Percentiles rank a stretch among this genome's conserved stretches.
Evolutionary conservation across 2,329 filamentous ascomycete genomes (phyloP).

Genomic region (Claviceps cyperi): DNA sequence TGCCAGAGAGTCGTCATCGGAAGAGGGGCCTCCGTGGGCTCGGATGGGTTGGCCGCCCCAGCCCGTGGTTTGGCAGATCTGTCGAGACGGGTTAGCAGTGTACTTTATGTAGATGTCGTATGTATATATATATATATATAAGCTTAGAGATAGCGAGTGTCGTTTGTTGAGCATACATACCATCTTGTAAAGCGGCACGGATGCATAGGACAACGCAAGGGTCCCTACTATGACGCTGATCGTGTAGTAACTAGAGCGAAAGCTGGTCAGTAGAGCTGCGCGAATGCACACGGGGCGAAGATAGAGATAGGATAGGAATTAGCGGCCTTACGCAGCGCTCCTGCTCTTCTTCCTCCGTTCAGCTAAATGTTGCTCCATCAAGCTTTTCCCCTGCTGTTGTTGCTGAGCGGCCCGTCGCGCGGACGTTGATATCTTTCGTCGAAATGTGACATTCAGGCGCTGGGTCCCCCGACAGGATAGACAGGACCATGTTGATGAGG

Average conservation of each 20-base stretch:
- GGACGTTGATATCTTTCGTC: conserved; percentile 20
- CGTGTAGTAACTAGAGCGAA: conserved; percentile 47
- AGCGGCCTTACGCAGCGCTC: conserved; percentile 31
- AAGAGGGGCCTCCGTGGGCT: conserved; percentile 43
- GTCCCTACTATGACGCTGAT: conserved; percentile 67
- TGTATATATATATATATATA: no score
- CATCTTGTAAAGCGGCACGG: conserved; percentile 80
- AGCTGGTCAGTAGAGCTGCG: background rate
- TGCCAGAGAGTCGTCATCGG: conserved; percentile 49
- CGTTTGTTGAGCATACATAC: conserved; percentile 29
- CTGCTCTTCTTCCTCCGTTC: conserved; percentile 54
- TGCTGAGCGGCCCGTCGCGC: conserved; percentile 11
- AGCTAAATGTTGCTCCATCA: conserved; percentile 49
- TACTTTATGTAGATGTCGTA: background rate
- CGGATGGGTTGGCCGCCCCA: conserved; percentile 90
- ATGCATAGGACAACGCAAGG: conserved; percentile 67
- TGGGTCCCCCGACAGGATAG: conserved; percentile 20
- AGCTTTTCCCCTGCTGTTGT: conserved; percentile 13
- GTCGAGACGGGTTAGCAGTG: background rate
- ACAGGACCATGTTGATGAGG: conserved; percentile 21
- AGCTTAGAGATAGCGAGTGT: background rate
- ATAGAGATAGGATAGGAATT: background rate
- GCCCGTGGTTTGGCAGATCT: conserved; percentile 71
- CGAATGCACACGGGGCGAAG: background rate
- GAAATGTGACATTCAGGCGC: conserved; percentile 10